These are phyloP conservation scores for Lavandula angustifolia DNA, from an alignment of 257 asterid genomes.

Conservation along the genomic window DNA sequence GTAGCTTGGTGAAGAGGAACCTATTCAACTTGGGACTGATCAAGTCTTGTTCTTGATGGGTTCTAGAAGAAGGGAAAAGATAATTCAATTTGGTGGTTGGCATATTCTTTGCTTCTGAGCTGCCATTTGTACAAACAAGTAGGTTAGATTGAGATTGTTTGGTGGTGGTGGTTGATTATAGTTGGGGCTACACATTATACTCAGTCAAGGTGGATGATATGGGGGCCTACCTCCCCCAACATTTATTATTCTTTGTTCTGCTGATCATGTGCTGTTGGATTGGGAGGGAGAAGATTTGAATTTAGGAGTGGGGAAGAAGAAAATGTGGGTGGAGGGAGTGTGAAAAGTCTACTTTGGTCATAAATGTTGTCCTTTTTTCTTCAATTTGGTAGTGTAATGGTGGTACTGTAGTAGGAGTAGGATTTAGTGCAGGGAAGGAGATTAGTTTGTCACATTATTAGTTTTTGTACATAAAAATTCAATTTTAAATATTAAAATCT, in stretches of 20 bases:
- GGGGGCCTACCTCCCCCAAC: slow-evolving; percentile 35
- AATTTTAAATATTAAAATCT: background rate
- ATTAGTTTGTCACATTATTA: slow-evolving; percentile 19
- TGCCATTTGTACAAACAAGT: slow-evolving; percentile 33
- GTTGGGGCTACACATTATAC: slow-evolving; percentile 32
- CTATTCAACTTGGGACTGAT: slow-evolving; percentile 77
- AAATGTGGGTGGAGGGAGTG: background rate
- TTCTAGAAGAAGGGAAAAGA: background rate
- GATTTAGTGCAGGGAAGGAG: slow-evolving; percentile 18
- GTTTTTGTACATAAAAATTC: slow-evolving; percentile 17
- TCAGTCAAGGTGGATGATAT: slow-evolving; percentile 26
- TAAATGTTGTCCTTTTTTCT: background rate
- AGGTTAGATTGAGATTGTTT: slow-evolving; percentile 34
- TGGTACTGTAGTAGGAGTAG: background rate
- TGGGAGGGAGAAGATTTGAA: background rate
- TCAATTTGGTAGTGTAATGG: slow-evolving; percentile 2
- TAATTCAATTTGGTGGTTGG: slow-evolving; percentile 7
- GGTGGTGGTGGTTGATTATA: slow-evolving; percentile 36
- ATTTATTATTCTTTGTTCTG: background rate
- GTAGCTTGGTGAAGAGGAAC: slow-evolving; percentile 79
- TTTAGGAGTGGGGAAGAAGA: background rate
- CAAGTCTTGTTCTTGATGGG: slow-evolving; percentile 53
- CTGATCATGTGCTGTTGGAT: background rate
- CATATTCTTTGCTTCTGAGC: slow-evolving; percentile 35
- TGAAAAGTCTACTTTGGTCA: background rate